Conservation (phyloP, 2,329 filamentous ascomycete genomes). For the Neofusicoccum kwambonambiense region DNA sequence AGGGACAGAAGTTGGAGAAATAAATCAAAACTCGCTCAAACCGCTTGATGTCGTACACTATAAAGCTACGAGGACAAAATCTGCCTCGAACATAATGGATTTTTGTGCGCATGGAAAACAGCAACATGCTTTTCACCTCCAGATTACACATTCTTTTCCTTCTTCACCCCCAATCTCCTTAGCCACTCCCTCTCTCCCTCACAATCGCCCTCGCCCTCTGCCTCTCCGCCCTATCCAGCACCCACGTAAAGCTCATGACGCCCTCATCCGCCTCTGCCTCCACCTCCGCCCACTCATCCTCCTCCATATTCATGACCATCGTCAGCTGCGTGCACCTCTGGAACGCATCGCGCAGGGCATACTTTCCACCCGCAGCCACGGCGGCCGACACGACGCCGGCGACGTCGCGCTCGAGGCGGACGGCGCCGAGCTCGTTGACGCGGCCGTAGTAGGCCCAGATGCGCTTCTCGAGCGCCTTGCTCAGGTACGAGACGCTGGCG, state of each 20-base stretch:
- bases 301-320: constrained; percentile 89
- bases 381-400: constrained; percentile 66
- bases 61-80: background rate
- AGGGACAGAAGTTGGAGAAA: too few relatives aligned
- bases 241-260: constrained; percentile 64
- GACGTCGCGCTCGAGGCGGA: constrained; percentile 81
- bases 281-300: constrained; percentile 89
- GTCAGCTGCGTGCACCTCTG: constrained; percentile 74
- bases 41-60: background rate
- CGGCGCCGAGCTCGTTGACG: constrained; percentile 77
- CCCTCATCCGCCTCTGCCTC: constrained; percentile 47
- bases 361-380: constrained; percentile 67
- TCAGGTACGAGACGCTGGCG: constrained; percentile 70
- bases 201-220: constrained; percentile 70
- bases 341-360: constrained; percentile 76
- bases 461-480: constrained; percentile 80
- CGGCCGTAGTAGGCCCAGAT: constrained; percentile 77
- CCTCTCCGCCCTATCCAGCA: constrained; percentile 71
- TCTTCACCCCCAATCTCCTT: background rate
- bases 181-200: constrained; percentile 26
- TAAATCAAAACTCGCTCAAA: background rate
- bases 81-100: background rate
- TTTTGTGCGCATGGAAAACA: background rate
- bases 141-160: background rate
- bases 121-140: background rate